These are phyloP conservation scores for Trichophyton verrucosum DNA, from an alignment of 2,329 filamentous ascomycete species.

Conservation along the genomic window DNA sequence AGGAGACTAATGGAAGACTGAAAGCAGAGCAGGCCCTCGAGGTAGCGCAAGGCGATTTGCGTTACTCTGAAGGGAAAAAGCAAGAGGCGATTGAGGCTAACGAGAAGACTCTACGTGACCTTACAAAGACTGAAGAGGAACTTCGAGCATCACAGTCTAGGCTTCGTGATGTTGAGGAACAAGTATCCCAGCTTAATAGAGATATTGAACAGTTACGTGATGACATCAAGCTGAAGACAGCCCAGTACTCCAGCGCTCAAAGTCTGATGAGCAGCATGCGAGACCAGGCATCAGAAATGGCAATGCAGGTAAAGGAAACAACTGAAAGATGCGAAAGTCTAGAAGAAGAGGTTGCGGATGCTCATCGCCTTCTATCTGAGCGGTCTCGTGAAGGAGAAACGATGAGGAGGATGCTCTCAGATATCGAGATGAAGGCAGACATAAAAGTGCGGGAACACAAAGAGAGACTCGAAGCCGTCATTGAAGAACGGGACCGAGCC, in stretches of 20 bases:
- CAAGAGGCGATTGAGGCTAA: conserved; percentile 61
- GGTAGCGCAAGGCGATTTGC: conserved; percentile 61
- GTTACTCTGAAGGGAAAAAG: conserved; percentile 65
- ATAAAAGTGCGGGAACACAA: conserved; percentile 77
- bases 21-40: conserved; percentile 70
- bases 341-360: conserved; percentile 84
- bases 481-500: conserved; percentile 86
- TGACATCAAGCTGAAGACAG: conserved; percentile 70
- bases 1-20: conserved; percentile 58
- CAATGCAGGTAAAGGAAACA: conserved; percentile 82
- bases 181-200: conserved; percentile 53
- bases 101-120: conserved; percentile 59
- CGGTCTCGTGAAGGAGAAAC: conserved; percentile 86
- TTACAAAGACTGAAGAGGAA: conserved; percentile 61
- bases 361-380: conserved; percentile 73
- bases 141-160: conserved; percentile 43
- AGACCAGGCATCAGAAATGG: conserved; percentile 78
- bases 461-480: conserved; percentile 70
- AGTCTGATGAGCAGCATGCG: conserved; percentile 83
- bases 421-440: conserved; percentile 75
- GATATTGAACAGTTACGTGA: conserved; percentile 60
- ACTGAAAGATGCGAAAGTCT: conserved; percentile 69
- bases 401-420: conserved; percentile 77
- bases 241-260: conserved; percentile 76
- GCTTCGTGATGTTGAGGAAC: conserved; percentile 62